A percentile compares a stretch with the other conserved stretches of the same genome.
phyloP scores from a whole-genome alignment of 2,329 filamentous ascomycete genomes.

The Trichophyton rubrum region DNA sequence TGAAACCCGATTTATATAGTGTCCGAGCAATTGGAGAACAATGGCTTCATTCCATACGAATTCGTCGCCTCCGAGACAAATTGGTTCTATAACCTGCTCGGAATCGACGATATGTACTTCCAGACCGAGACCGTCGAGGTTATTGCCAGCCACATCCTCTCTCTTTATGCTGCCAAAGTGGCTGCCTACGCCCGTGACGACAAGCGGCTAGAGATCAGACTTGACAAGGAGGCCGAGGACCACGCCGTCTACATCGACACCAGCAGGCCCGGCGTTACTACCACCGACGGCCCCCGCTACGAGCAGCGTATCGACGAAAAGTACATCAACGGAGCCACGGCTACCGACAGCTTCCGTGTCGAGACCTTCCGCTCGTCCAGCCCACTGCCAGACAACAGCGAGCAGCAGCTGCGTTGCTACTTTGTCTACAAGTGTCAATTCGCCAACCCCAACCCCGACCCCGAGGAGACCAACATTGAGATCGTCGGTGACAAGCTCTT shows the following conservation, averaged over 20 bases:
- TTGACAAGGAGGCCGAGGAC: slow-evolving; percentile 89
- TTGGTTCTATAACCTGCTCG: slow-evolving; percentile 97
- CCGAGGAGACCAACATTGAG: slow-evolving; percentile 76
- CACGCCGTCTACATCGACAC: slow-evolving; percentile 99
- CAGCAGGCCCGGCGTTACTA: slow-evolving; percentile 71
- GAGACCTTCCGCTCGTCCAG: slow-evolving; percentile 94
- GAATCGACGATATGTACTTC: slow-evolving; percentile 98
- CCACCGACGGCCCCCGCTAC: slow-evolving; percentile 70
- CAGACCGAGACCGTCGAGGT: slow-evolving; percentile 74
- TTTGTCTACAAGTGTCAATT: slow-evolving; percentile 98
- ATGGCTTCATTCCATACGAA: slow-evolving; percentile 72
- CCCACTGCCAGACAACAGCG: slow-evolving; percentile 58
- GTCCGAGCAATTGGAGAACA: slow-evolving; percentile 63
- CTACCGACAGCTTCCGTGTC: slow-evolving; percentile 69
- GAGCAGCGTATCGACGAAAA: slow-evolving; percentile 90
- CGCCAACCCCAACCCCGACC: slow-evolving; percentile 56
- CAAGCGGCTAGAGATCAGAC: slow-evolving; percentile 82
- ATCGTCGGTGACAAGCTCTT: slow-evolving; percentile 89
- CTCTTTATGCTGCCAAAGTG: slow-evolving; percentile 91
- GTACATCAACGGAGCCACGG: slow-evolving; percentile 71
- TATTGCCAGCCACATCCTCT: slow-evolving; percentile 88
- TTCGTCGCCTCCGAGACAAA: slow-evolving; percentile 75
- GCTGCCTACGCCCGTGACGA: slow-evolving; percentile 87
- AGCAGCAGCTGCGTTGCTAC: slow-evolving; percentile 86
- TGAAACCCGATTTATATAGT: slow-evolving; percentile 38